Evolutionary conservation across 129 eudicot genomes (phyloP), one percentile per base, ranked within the genome.

Genomic region (Flaveria sonorensis): DNA sequence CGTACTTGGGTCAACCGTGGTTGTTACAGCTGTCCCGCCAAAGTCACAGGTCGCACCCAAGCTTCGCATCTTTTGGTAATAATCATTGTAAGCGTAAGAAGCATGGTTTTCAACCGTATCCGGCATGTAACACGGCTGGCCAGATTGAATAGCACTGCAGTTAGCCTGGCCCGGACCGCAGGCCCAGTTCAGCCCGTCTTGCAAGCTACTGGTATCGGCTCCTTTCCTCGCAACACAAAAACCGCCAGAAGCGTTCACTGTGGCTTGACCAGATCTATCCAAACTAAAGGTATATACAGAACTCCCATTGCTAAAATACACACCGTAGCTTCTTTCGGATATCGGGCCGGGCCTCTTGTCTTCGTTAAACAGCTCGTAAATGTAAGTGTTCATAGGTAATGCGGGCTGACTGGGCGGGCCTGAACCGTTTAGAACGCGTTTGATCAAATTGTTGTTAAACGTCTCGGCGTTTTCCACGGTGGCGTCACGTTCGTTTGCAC

Each of bases 31-130:
- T 3, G 97, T 83, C 51, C 93, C 97, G 59, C 86, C 89, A 74
- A 92, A 92, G 80, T 92, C 97, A 36, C 97, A 92, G 18, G 97
- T 89, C 36, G 86, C 97, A 43, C 97, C 97, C 16, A 83, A 73
- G 62, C 89, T 75, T 8, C 75, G 81, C 97, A 87, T 92, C 68
- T 79, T 86, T 76, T 92, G 96, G 71, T 92, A 92, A 75, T 92
- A 92, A 83, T 92, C 93, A 82, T 91, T 91, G 79, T 84, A 91
- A 69, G 97, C 97, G 81, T 76, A 91, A 26, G 97, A 91, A 60
- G 97, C 96, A 86, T 92, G 97, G 77, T 79, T 92, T 78, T 89
- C 87, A 53, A 87, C 1, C 2, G 91, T 89, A 81, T 92, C 84
- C 7, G 97, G 97, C 53, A 76, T 76, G 79, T 76, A 92, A 73